Base-by-base conservation (phyloP, 768 basidiomycete genomes). In the Suillus cothurnatus region DNA sequence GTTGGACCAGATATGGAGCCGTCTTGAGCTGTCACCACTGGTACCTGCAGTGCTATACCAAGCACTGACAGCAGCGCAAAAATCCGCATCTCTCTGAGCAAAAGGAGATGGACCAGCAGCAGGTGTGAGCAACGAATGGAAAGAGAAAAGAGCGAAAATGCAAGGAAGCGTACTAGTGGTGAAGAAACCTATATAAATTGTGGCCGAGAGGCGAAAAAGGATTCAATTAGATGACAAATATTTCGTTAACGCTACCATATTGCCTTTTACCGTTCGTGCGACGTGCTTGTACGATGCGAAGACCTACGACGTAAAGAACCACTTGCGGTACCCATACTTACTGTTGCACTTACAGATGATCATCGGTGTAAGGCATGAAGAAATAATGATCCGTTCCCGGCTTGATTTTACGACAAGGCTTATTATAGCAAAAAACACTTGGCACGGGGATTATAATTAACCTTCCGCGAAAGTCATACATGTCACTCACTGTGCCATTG, bases 1-100 rank as follows among this genome's bases (percentile, higher is more conserved):
- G 84, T 84, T 6, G 88, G 82, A 5, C 87, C 87, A 50, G 71
- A 69, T n/a, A 90, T 78, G 4, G 69, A 66, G 26, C 88, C 89
- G 65, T 89, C 88, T 64, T 74, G 75, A 26, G 74, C 76, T 11
- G 76, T 66, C 59, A 73, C 72, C 52, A 70, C 52, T 39, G 56
- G 39, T 21, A 61, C 59, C 28, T 41, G 50, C 34, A 63, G 47
- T 17, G 64, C 58, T 21, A 50, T 45, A 50, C 61, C 45, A 34
- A 66, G 21, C 31, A 26, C 23, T 49, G 49, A 43, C 28, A 65
- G 60, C 66, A 66, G 45, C 43, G 50, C 49, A 50, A 38, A 47
- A n/a, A 55, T 34, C 32, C 61, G 43, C 67, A 68, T 66, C 65
- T 57, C 23, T 61, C 39, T 34, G 5, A 19, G 32, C 5, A 45